Percentiles rank a stretch among this genome's conserved stretches.
These are phyloP conservation scores for Aspergillus ustus DNA, from an alignment of 2,329 filamentous ascomycete genomes.

Conservation along the genomic window DNA sequence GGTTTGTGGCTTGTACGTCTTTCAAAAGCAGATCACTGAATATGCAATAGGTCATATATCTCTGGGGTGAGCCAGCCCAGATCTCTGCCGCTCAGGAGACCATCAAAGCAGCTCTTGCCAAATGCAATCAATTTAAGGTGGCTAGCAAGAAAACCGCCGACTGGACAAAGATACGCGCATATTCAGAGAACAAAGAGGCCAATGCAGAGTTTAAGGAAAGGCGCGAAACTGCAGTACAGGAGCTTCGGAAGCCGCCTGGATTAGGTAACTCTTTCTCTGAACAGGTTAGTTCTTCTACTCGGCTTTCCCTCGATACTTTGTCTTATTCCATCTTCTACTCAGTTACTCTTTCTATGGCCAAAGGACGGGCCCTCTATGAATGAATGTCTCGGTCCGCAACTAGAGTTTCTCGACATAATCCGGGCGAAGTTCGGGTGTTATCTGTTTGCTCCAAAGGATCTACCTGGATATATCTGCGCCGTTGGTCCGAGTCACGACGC, in stretches of 20 bases:
- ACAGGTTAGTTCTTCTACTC: slow-evolving; percentile 26
- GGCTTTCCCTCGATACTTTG: not conserved
- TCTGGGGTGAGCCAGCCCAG: slow-evolving; percentile 35
- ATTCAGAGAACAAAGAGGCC: slow-evolving; percentile 32
- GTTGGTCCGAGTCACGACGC: slow-evolving; percentile 37
- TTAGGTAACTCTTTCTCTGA: slow-evolving; percentile 28
- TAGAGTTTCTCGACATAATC: slow-evolving; percentile 52
- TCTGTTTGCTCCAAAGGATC: slow-evolving; percentile 42
- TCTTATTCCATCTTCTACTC: slow-evolving; percentile 4
- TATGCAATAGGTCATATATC: slow-evolving; percentile 24
- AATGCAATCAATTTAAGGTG: slow-evolving; percentile 18
- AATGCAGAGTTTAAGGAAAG: slow-evolving; percentile 28
- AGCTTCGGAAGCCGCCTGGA: slow-evolving; percentile 33
- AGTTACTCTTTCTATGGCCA: slow-evolving; percentile 53
- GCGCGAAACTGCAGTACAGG: slow-evolving; percentile 28
- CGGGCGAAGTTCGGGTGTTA: slow-evolving; percentile 46
- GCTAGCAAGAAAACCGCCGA: slow-evolving; percentile 25
- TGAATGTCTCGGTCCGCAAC: slow-evolving; percentile 46
- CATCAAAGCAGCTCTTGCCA: slow-evolving; percentile 24
- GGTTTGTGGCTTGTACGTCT: slow-evolving; percentile 22
- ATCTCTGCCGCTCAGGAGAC: slow-evolving; percentile 29
- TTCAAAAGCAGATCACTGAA: slow-evolving; percentile 1
- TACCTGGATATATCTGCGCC: slow-evolving; percentile 38
- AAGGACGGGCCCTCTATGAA: slow-evolving; percentile 45
- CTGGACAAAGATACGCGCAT: slow-evolving; percentile 31